Percentiles rank a stretch among this genome's conserved stretches.
Evolutionary conservation across 176 grass and related monocot genomes (phyloP).

Genomic region (Pontederia crassipes): DNA sequence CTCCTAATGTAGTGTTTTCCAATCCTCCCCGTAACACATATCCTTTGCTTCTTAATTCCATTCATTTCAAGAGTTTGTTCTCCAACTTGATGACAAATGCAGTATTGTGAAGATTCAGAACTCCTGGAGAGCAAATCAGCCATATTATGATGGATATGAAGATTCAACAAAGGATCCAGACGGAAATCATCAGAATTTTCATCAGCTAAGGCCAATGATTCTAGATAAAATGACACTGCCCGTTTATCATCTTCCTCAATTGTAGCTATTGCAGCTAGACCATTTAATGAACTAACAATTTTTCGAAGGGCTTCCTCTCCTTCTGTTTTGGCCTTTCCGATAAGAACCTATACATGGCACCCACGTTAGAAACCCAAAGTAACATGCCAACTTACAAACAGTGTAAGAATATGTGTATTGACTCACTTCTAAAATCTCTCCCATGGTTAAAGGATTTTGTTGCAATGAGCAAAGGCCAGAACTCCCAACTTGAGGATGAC

Average conservation of each 20-base stretch:
- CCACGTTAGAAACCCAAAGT: background rate
- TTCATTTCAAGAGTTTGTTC: conserved; percentile 24
- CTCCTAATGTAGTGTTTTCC: conserved; percentile 37
- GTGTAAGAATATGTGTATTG: background rate
- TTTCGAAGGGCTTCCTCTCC: conserved; percentile 96
- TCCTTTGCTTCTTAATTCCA: conserved; percentile 43
- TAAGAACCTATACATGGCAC: conserved; percentile 61
- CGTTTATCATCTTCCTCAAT: conserved; percentile 63
- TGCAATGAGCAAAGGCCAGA: conserved; percentile 90
- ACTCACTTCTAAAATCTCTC: conserved; percentile 85
- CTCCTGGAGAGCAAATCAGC: conserved; percentile 51
- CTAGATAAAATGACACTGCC: conserved; percentile 84
- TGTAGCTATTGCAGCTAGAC: conserved; percentile 82
- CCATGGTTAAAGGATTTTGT: conserved; percentile 79
- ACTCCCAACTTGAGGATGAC: conserved; percentile 94
- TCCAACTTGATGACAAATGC: conserved; percentile 32
- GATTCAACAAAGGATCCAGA: conserved; percentile 85
- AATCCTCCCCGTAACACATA: conserved; percentile 30
- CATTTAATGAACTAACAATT: conserved; percentile 76
- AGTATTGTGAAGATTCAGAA: conserved; percentile 65
- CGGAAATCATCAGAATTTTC: conserved; percentile 67
- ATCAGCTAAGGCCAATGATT: conserved; percentile 63
- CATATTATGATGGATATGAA: conserved; percentile 92
- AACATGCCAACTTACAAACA: background rate
- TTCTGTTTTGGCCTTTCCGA: conserved; percentile 91